These are phyloP conservation scores for Lipomyces sp. DNA, from an alignment of 805 yeast genomes.

Conservation along the genomic window DNA sequence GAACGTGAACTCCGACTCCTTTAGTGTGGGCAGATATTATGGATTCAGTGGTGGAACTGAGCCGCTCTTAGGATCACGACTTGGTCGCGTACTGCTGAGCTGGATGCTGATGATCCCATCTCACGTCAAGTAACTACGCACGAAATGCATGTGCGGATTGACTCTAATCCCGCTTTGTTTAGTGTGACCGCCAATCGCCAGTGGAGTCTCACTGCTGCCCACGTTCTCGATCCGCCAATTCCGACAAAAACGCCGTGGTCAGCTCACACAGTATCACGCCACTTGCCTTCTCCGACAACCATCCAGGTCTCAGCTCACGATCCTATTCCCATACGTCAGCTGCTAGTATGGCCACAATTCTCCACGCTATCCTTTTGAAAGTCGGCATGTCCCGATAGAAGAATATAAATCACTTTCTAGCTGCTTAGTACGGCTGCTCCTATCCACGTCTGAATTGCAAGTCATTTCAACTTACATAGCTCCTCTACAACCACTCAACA, in stretches of 20 bases:
- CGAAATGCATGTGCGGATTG: too few species aligned
- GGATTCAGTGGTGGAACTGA: too few species aligned
- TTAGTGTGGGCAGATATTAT: too few species aligned
- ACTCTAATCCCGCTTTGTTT: too few species aligned
- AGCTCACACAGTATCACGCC: neutral
- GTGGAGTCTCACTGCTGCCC: neutral
- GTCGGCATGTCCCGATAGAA: neutral
- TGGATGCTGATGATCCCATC: too few species aligned
- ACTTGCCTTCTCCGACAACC: neutral
- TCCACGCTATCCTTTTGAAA: neutral
- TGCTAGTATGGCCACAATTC: neutral
- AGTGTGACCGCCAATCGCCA: neutral
- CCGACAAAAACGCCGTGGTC: neutral
- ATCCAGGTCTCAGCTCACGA: neutral
- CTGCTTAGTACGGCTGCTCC: neutral
- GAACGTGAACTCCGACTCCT: too few species aligned
- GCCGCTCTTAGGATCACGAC: too few species aligned
- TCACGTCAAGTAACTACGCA: too few species aligned
- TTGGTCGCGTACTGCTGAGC: too few species aligned
- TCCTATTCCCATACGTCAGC: constrained; percentile 1
- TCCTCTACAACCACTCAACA: neutral
- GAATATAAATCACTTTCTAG: neutral
- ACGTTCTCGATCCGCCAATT: neutral
- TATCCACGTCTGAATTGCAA: neutral
- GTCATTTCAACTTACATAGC: neutral